Conservation (phyloP, 345 rosid genomes). For the Salix udensis region DNA sequence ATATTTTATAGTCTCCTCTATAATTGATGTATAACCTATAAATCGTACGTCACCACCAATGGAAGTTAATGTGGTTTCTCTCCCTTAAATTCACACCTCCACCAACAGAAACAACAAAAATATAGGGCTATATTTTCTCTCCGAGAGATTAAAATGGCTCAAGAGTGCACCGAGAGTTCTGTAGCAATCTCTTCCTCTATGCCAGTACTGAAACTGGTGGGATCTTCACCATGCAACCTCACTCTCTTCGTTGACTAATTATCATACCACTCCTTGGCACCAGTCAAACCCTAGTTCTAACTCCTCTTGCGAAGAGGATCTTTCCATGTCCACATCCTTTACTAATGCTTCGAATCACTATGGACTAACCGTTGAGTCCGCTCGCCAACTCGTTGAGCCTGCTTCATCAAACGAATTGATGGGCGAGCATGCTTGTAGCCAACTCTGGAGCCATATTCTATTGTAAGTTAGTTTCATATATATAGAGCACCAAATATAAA, state of each 20-base stretch:
- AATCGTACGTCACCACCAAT: constrained; percentile 40
- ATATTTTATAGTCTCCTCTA: constrained; percentile 56
- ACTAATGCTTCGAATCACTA: constrained; percentile 61
- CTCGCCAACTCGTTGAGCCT: constrained; percentile 36
- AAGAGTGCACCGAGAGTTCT: constrained; percentile 50
- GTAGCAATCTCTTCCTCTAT: constrained; percentile 30
- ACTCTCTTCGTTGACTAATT: constrained; percentile 38
- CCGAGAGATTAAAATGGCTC: constrained; percentile 28
- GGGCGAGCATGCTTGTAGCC: constrained; percentile 52
- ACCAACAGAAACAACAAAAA: constrained; percentile 8
- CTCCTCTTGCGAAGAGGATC: constrained; percentile 60
- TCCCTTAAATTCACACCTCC: constrained; percentile 39
- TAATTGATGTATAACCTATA: constrained; percentile 15
- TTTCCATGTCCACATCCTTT: constrained; percentile 51
- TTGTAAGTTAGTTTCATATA: constrained; percentile 44
- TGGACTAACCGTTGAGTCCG: constrained; percentile 53
- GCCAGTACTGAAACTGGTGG: constrained; percentile 46
- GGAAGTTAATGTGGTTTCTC: constrained; percentile 10
- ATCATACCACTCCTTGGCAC: constrained; percentile 22
- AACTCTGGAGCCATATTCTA: constrained; percentile 61
- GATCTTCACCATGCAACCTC: constrained; percentile 54
- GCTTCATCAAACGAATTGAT: constrained; percentile 44
- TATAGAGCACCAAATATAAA: background rate
- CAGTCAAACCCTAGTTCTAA: constrained; percentile 45
- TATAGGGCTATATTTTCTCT: too few species aligned